Percentiles rank a stretch among this genome's conserved stretches.
These are phyloP conservation scores for Zygoascus sp. DNA, from an alignment of 1,139 yeast genomes.

Conservation along the genomic window DNA sequence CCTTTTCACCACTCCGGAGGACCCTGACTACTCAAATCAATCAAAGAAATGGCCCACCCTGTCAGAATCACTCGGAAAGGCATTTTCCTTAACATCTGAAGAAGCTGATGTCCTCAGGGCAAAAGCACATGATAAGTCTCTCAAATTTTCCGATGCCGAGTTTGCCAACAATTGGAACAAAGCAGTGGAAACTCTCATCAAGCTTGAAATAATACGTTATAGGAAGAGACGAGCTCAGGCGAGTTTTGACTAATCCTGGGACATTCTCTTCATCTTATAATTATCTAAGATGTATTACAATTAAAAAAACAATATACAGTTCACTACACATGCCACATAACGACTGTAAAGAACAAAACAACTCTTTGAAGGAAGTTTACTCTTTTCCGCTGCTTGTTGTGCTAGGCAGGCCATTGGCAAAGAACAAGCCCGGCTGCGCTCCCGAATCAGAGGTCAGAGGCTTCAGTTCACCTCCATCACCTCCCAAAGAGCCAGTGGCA, in stretches of 20 bases:
- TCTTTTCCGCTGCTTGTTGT: conserved; percentile 29
- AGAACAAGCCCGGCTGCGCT: conserved; percentile 28
- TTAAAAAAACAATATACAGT: conserved; percentile 4
- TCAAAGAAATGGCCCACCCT: conserved; percentile 40
- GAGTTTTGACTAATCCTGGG: conserved; percentile 1
- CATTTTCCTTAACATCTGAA: conserved; percentile 39
- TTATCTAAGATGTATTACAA: neutral
- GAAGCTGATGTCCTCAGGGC: conserved; percentile 45
- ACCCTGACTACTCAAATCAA: conserved; percentile 42
- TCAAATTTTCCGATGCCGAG: conserved; percentile 62
- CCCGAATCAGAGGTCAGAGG: conserved; percentile 23
- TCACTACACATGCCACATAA: conserved; percentile 4
- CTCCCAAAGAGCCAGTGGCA: conserved; percentile 36
- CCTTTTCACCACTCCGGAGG: conserved; percentile 65
- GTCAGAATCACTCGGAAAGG: conserved; percentile 42
- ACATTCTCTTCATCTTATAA: neutral
- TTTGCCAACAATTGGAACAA: conserved; percentile 60
- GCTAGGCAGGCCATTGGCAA: conserved; percentile 35
- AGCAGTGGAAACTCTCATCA: conserved; percentile 37
- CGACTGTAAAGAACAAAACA: neutral
- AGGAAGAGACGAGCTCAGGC: conserved; percentile 18
- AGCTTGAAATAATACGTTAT: conserved; percentile 38
- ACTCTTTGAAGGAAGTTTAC: neutral
- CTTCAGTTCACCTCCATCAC: conserved; percentile 24
- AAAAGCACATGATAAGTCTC: conserved; percentile 52